Evolutionary conservation across 2,329 filamentous ascomycete species (phyloP).

Genomic region (Truncatella angustata): DNA sequence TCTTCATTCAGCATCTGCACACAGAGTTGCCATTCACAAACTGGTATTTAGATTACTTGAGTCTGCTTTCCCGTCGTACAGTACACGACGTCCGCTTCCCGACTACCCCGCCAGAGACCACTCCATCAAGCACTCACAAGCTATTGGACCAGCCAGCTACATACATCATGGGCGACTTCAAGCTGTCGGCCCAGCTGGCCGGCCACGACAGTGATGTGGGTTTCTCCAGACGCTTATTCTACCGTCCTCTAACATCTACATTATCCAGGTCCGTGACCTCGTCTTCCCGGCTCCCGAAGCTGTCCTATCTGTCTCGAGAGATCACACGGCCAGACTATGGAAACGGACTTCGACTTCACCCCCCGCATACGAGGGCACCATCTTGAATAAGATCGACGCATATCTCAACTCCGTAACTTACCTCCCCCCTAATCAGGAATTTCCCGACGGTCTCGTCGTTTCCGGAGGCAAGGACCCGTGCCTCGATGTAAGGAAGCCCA

Average conservation of each 20-base stretch:
- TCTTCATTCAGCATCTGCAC: too few species aligned
- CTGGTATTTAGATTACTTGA: too few species aligned
- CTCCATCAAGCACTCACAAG: not conserved
- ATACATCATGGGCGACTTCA: slow-evolving; percentile 74
- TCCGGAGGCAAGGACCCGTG: slow-evolving; percentile 90
- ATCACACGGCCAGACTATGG: slow-evolving; percentile 89
- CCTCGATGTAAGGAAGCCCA: slow-evolving; percentile 81
- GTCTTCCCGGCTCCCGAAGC: slow-evolving; percentile 70
- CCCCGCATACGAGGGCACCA: slow-evolving; percentile 71
- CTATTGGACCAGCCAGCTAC: not conserved
- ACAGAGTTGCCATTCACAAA: too few species aligned
- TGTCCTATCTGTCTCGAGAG: slow-evolving; percentile 83
- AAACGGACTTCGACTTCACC: slow-evolving; percentile 64
- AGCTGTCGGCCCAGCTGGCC: slow-evolving; percentile 84
- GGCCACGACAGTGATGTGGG: slow-evolving; percentile 94
- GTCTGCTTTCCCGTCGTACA: not conserved
- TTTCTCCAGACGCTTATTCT: slow-evolving; percentile 4
- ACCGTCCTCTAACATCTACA: slow-evolving; percentile 8
- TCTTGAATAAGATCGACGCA: slow-evolving; percentile 75
- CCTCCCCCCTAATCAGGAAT: slow-evolving; percentile 64
- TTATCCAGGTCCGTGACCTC: slow-evolving; percentile 76
- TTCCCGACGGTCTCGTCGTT: slow-evolving; percentile 77
- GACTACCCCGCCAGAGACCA: slow-evolving; percentile 6
- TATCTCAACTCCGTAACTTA: slow-evolving; percentile 88
- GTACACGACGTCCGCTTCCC: not conserved